These are phyloP conservation scores for Vanderwaltozyma tropicalis DNA, from an alignment of 805 yeast genomes.

Conservation along the genomic window DNA sequence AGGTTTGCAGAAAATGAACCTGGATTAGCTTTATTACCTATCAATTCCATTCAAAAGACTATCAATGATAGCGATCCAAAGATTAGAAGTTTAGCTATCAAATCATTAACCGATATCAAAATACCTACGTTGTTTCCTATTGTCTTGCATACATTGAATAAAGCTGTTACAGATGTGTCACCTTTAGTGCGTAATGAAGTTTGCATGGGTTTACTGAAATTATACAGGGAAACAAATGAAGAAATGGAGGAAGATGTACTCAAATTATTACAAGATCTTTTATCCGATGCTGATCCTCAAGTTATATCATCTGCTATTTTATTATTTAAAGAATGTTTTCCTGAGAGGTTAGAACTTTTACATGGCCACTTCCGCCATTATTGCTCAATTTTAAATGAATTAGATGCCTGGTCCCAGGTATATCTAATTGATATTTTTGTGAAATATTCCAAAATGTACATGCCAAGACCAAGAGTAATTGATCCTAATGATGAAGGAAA, in stretches of 20 bases:
- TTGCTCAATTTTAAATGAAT: conserved; percentile 36
- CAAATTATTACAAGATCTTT: conserved; percentile 39
- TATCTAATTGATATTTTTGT: conserved; percentile 50
- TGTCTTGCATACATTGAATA: conserved; percentile 58
- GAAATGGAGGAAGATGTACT: conserved; percentile 40
- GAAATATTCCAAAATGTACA: conserved; percentile 51
- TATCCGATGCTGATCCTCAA: conserved; percentile 52
- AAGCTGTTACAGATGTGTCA: conserved; percentile 58
- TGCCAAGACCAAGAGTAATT: conserved; percentile 43
- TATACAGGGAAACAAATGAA: conserved; percentile 33
- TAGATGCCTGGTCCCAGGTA: conserved; percentile 70
- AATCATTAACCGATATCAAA: conserved; percentile 73
- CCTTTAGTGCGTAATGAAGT: conserved; percentile 72
- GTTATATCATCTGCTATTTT: conserved; percentile 66
- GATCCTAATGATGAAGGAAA: conserved; percentile 23
- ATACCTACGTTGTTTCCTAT: conserved; percentile 78
- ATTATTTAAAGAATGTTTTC: conserved; percentile 42
- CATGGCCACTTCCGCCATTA: conserved; percentile 61
- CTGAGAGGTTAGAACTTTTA: conserved; percentile 49
- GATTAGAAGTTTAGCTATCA: conserved; percentile 59
- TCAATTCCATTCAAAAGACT: conserved; percentile 84
- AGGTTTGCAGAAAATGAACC: conserved; percentile 77
- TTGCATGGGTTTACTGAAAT: conserved; percentile 62
- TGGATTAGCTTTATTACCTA: conserved; percentile 78
- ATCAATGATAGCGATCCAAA: conserved; percentile 60